Conservation (phyloP, 768 basidiomycete genomes). For the Leucosporidium creatinivorum region DNA sequence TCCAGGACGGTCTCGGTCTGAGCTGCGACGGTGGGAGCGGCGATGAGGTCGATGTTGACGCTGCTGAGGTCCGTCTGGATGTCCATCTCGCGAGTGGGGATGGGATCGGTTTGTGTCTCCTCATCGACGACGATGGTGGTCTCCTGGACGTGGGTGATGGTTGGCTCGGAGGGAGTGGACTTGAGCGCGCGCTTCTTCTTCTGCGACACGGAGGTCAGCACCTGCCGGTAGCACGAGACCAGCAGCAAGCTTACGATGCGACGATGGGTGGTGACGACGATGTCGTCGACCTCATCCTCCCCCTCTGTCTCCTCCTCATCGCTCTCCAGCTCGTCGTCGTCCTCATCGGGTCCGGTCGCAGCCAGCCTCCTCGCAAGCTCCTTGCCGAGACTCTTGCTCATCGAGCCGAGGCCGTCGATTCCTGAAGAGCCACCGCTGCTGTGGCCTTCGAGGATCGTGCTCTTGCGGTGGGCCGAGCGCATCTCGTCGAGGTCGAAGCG, state of each 20-base stretch:
- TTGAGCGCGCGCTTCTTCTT: slow-evolving; percentile 31
- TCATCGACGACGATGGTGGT: slow-evolving; percentile 17
- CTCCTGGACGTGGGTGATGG: slow-evolving; percentile 17
- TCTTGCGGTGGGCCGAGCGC: slow-evolving; percentile 42
- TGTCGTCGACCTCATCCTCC: slow-evolving; percentile 28
- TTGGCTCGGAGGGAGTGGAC: neutral
- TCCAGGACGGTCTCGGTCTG: neutral
- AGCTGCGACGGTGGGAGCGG: slow-evolving; percentile 10
- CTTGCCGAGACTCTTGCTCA: slow-evolving; percentile 20
- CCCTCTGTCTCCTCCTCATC: neutral
- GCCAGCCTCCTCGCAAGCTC: slow-evolving; percentile 22
- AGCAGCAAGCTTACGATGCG: slow-evolving; percentile 12
- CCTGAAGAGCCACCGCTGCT: neutral
- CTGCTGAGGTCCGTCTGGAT: slow-evolving; percentile 21
- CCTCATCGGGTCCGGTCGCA: neutral
- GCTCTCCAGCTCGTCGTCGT: neutral
- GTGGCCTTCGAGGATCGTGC: slow-evolving; percentile 10
- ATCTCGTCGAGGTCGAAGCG: slow-evolving; percentile 90
- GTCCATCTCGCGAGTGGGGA: neutral
- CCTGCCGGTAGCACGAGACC: neutral
- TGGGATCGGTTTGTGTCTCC: slow-evolving; percentile 17
- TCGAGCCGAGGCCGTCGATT: slow-evolving; percentile 5
- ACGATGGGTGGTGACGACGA: slow-evolving; percentile 27
- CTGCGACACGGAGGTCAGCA: slow-evolving; percentile 6
- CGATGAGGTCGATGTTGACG: slow-evolving; percentile 15